phyloP scores from a whole-genome alignment of 208 protist species.

The Herpetomonas samuelpessoai region DNA sequence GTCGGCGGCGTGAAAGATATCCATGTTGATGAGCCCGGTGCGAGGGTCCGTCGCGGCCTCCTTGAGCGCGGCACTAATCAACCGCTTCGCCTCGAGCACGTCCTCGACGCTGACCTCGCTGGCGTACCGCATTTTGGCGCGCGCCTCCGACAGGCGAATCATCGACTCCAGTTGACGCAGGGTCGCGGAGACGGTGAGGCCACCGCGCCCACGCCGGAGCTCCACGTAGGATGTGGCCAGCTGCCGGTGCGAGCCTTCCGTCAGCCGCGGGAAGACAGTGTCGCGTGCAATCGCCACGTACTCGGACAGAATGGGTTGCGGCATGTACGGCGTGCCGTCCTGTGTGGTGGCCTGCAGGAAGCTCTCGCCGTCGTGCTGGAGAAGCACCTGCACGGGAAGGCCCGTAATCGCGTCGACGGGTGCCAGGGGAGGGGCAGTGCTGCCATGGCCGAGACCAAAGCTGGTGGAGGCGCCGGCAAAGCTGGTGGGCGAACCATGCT shows the following conservation, averaged over 20 bases:
- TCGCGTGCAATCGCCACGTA: slow-evolving; percentile 93
- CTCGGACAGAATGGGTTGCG: slow-evolving; percentile 75
- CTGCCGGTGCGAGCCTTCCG: slow-evolving; percentile 81
- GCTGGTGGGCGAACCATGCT: slow-evolving; percentile 12
- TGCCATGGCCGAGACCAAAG: too few species aligned
- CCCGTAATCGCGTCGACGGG: slow-evolving; percentile 30
- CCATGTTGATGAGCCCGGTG: slow-evolving; percentile 87
- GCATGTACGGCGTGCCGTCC: slow-evolving; percentile 65
- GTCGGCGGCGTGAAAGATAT: slow-evolving; percentile 88
- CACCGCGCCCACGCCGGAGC: slow-evolving; percentile 84
- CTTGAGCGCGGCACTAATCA: slow-evolving; percentile 88
- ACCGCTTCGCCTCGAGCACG: slow-evolving; percentile 88
- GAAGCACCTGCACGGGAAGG: slow-evolving; percentile 36
- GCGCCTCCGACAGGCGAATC: slow-evolving; percentile 96
- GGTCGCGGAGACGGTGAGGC: slow-evolving; percentile 96
- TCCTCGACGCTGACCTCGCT: slow-evolving; percentile 74
- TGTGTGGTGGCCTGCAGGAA: slow-evolving; percentile 52
- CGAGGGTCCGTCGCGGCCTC: slow-evolving; percentile 83
- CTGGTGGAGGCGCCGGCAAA: too few species aligned
- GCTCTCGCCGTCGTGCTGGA: slow-evolving; percentile 73
- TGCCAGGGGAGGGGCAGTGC: background rate
- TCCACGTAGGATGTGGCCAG: slow-evolving; percentile 95
- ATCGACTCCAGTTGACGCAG: slow-evolving; percentile 98
- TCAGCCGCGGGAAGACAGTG: slow-evolving; percentile 81
- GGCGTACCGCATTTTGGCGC: slow-evolving; percentile 90